Conservation (phyloP, 768 basidiomycete species). For the Boletus insuetus region DNA sequence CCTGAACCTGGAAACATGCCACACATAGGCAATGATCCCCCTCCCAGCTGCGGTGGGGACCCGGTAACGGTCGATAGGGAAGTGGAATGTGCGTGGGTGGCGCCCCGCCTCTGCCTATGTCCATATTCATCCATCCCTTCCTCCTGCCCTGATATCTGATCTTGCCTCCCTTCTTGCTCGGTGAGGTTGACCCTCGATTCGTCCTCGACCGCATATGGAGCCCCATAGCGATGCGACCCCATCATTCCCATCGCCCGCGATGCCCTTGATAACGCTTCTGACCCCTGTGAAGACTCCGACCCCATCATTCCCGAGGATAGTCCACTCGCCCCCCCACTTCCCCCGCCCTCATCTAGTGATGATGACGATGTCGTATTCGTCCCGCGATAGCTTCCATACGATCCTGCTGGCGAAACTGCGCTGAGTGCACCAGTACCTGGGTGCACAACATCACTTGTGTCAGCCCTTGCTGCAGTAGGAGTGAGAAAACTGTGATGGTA, state of each 20-base stretch:
- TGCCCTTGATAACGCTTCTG: not conserved
- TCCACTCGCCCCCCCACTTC: slow-evolving; percentile 11
- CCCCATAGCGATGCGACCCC: not conserved
- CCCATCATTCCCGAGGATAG: slow-evolving; percentile 13
- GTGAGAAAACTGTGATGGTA: not conserved
- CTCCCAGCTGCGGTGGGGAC: slow-evolving; percentile 13
- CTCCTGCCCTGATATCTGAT: not conserved
- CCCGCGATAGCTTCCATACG: slow-evolving; percentile 21
- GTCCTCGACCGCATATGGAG: not conserved
- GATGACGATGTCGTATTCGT: slow-evolving; percentile 22
- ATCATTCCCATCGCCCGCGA: not conserved
- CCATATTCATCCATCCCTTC: not conserved
- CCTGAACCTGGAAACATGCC: not conserved
- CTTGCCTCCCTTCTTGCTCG: slow-evolving; percentile 1
- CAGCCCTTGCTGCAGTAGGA: slow-evolving; percentile 3
- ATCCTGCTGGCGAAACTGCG: slow-evolving; percentile 22
- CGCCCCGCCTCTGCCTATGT: not conserved
- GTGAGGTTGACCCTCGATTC: not conserved
- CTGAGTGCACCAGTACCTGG: slow-evolving; percentile 18
- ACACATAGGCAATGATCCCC: not conserved
- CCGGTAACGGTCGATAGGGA: slow-evolving; percentile 27
- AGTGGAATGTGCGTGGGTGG: slow-evolving; percentile 19
- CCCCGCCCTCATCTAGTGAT: slow-evolving; percentile 17
- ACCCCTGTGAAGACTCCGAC: slow-evolving; percentile 9
- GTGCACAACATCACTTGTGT: not conserved